A percentile compares a stretch with the other conserved stretches of the same genome.
Conservation (phyloP, 768 basidiomycete species). For the Lentinula lateritia region DNA sequence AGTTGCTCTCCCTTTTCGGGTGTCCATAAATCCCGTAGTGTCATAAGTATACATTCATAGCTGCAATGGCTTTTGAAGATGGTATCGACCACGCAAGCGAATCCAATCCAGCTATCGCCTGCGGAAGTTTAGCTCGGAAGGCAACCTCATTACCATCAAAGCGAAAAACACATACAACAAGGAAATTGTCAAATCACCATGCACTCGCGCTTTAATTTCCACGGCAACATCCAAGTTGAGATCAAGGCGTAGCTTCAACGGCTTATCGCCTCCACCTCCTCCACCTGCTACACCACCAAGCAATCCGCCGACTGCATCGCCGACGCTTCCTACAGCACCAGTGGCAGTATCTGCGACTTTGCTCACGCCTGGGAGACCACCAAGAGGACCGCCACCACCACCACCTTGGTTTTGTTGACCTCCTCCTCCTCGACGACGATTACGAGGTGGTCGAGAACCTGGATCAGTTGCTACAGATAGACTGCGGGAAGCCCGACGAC, state of each 20-base stretch:
- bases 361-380: constrained; percentile 2
- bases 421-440: constrained; percentile 3
- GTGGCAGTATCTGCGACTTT: constrained; percentile 7
- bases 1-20: too few species aligned
- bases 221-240: constrained; percentile 14
- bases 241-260: constrained; percentile 10
- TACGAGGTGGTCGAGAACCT: constrained; percentile 1
- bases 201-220: constrained; percentile 11
- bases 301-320: background rate
- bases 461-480: background rate
- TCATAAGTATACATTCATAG: too few species aligned
- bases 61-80: too few species aligned
- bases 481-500: background rate
- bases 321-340: background rate
- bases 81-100: background rate
- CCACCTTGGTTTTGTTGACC: background rate
- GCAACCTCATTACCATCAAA: background rate
- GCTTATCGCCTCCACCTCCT: constrained; percentile 7
- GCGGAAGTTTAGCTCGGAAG: background rate
- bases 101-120: background rate
- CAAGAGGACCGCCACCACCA: background rate
- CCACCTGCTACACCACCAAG: constrained; percentile 4
- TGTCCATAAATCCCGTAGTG: too few species aligned
- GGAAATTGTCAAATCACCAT: constrained; percentile 12
- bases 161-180: constrained; percentile 8